phyloP scores from a whole-genome alignment of 2,329 filamentous ascomycete species.

The Fusarium kyushuense region DNA sequence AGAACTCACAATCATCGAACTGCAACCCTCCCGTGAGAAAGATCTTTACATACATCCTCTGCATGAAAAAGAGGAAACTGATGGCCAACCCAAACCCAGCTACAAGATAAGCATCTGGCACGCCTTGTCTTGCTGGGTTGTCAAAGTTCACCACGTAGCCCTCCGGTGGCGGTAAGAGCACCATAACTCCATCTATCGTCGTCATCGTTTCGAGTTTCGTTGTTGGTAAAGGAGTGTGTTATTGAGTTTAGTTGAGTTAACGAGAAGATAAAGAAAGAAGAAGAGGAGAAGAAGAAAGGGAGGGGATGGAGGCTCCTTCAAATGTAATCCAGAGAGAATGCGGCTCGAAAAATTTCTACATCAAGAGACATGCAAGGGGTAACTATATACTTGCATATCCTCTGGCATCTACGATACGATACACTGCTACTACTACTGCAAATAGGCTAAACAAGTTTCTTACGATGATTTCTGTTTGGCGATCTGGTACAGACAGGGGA shows the following conservation, averaged over 20 bases:
- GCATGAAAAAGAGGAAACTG: constrained; percentile 42
- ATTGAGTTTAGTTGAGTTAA: background rate
- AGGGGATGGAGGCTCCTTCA: constrained; percentile 10
- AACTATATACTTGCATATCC: background rate
- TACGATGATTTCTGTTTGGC: background rate
- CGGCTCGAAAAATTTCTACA: background rate
- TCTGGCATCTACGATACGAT: background rate
- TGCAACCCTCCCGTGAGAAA: constrained; percentile 41
- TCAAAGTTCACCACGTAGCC: constrained; percentile 53
- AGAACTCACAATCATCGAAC: constrained; percentile 46
- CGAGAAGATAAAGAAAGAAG: background rate
- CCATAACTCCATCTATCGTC: constrained; percentile 28
- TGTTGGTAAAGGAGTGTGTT: constrained; percentile 1
- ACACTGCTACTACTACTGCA: background rate
- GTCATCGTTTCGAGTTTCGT: constrained; percentile 30
- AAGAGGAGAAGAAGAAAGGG: background rate
- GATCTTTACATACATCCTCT: constrained; percentile 47
- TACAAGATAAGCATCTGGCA: constrained; percentile 41
- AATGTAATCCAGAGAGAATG: background rate
- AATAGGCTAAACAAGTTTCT: background rate
- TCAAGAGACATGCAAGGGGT: background rate
- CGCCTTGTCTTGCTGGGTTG: constrained; percentile 47
- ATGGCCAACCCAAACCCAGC: constrained; percentile 37
- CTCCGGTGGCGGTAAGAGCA: constrained; percentile 44
- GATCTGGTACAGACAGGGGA: background rate